A percentile compares a stretch with the other conserved stretches of the same genome.
Evolutionary conservation across 2,329 filamentous ascomycete genomes (phyloP).

Genomic region (Colletotrichum cereale): DNA sequence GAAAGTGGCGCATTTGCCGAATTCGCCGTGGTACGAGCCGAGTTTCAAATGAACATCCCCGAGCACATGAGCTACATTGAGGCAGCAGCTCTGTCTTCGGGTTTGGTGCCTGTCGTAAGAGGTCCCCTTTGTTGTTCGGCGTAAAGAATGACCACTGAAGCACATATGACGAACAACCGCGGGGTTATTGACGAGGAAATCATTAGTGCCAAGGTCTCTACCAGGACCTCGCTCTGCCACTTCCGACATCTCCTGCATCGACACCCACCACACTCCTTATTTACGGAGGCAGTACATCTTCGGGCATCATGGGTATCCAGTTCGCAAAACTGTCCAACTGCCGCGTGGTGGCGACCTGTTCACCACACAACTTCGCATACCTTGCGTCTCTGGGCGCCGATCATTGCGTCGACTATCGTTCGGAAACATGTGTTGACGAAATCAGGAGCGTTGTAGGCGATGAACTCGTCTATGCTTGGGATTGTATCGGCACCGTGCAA

Average conservation of each 20-base stretch:
- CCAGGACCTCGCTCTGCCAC: constrained; percentile 50
- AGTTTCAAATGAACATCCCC: background rate
- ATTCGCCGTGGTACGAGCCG: background rate
- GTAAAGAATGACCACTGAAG: too few species aligned
- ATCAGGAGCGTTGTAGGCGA: constrained; percentile 45
- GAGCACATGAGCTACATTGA: background rate
- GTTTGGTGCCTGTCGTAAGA: background rate
- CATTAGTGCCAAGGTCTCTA: constrained; percentile 60
- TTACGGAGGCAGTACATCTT: constrained; percentile 66
- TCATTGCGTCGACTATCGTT: constrained; percentile 60
- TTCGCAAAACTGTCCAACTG: constrained; percentile 57
- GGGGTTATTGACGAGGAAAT: background rate
- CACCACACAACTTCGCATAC: constrained; percentile 54
- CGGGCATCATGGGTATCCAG: constrained; percentile 64
- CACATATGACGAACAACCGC: too few species aligned
- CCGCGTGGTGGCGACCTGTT: constrained; percentile 54
- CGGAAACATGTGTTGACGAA: constrained; percentile 38
- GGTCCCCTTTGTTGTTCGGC: too few species aligned
- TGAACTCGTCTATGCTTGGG: constrained; percentile 49
- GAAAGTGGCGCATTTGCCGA: background rate
- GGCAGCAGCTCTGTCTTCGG: background rate
- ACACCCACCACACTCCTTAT: constrained; percentile 47
- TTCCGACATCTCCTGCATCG: background rate
- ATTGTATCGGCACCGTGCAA: constrained; percentile 49
- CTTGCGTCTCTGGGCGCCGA: constrained; percentile 59